phyloP scores from a whole-genome alignment of 495 filamentous ascomycete species.

The Apiosordaria backusii region DNA sequence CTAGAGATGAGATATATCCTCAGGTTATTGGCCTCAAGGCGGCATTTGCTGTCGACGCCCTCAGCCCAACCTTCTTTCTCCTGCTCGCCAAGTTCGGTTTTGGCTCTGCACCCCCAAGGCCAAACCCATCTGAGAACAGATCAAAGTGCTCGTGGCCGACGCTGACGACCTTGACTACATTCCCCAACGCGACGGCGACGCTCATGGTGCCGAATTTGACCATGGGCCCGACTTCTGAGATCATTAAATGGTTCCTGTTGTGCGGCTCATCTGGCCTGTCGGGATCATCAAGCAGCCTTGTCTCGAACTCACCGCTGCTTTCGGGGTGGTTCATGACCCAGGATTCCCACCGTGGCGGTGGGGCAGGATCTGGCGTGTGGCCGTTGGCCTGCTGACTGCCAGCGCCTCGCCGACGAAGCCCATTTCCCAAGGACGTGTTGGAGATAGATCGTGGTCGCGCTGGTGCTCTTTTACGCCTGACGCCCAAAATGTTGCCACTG shows the following conservation, averaged over 20 bases:
- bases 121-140: conserved; percentile 25
- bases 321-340: conserved; percentile 57
- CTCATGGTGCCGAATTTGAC: conserved; percentile 52
- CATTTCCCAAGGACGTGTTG: conserved; percentile 2
- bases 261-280: conserved; percentile 20
- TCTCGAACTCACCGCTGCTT: conserved; percentile 36
- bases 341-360: conserved; percentile 52
- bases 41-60: background rate
- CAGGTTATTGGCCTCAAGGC: no score
- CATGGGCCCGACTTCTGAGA: conserved; percentile 58
- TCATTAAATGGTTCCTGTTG: conserved; percentile 45
- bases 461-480: conserved; percentile 30
- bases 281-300: conserved; percentile 33
- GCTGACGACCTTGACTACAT: conserved; percentile 62
- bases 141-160: conserved; percentile 61
- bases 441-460: conserved; percentile 8
- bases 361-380: background rate
- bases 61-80: conserved; percentile 9
- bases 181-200: conserved; percentile 64
- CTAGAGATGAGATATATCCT: no score
- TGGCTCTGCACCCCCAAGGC: conserved; percentile 16
- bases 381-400: background rate
- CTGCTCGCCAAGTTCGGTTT: background rate
- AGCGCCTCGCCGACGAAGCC: conserved; percentile 26
- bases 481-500: conserved; percentile 48